Conservation (phyloP, 495 filamentous ascomycete genomes). For the Bathelium albidoporum region DNA sequence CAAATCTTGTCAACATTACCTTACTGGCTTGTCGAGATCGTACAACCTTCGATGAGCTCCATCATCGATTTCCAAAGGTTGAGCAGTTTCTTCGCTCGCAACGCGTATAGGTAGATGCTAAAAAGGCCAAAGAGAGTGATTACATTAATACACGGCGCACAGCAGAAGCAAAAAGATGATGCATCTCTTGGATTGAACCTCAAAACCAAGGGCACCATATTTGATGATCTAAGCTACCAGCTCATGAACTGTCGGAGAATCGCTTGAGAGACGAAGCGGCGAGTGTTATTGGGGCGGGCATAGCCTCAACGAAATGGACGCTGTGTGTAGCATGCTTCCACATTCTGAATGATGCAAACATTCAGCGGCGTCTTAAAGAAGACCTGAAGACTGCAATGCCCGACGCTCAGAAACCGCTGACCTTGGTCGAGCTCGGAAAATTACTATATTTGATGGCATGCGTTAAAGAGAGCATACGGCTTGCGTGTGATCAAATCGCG, state of each 20-base stretch:
- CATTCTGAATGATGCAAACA: constrained; percentile 14
- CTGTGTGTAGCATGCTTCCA: constrained; percentile 13
- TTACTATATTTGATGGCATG: constrained; percentile 35
- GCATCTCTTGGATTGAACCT: no score
- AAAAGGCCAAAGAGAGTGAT: background rate
- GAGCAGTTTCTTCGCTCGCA: background rate
- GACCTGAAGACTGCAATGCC: constrained; percentile 11
- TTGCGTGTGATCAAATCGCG: constrained; percentile 24
- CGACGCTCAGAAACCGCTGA: background rate
- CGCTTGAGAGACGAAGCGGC: constrained; percentile 20
- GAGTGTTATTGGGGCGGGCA: constrained; percentile 18
- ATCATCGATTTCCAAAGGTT: background rate
- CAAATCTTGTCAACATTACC: background rate
- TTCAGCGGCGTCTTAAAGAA: constrained; percentile 7
- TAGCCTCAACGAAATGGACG: constrained; percentile 17
- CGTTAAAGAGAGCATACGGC: constrained; percentile 36
- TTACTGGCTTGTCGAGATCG: background rate
- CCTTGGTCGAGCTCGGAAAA: constrained; percentile 20
- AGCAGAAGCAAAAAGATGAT: background rate
- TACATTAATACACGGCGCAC: background rate
- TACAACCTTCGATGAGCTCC: background rate
- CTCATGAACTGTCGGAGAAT: constrained; percentile 8
- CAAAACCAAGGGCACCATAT: background rate
- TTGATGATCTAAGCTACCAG: constrained; percentile 5
- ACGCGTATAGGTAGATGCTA: background rate